Percentiles rank a stretch among this genome's conserved stretches.
These are phyloP conservation scores for Oryza longistaminata DNA, from an alignment of 176 grass and related monocot species.

Conservation along the genomic window DNA sequence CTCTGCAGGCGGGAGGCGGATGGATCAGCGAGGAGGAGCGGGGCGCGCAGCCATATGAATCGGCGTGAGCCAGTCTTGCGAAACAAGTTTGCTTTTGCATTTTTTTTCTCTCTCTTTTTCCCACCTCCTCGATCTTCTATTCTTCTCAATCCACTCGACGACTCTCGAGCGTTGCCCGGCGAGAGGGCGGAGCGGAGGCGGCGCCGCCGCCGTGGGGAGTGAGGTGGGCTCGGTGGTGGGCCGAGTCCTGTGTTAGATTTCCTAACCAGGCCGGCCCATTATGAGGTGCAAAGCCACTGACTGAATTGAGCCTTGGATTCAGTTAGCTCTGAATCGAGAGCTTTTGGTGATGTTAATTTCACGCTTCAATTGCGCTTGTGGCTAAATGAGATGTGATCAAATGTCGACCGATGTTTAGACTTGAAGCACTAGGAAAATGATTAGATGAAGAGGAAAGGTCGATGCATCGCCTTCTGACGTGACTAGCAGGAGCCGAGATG, in stretches of 20 bases:
- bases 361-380: neutral
- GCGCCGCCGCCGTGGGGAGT: neutral
- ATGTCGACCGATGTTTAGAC: neutral
- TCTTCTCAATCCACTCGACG: neutral
- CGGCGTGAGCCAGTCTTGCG: slow-evolving; percentile 23
- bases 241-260: neutral
- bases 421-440: neutral
- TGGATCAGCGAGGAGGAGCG: slow-evolving; percentile 9
- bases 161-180: neutral
- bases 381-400: neutral
- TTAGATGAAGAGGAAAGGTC: neutral
- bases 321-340: neutral
- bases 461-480: neutral
- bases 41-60: neutral
- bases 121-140: too few species aligned
- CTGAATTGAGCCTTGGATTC: neutral
- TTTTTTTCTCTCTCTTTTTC: neutral
- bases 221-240: neutral
- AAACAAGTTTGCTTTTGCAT: slow-evolving; percentile 27
- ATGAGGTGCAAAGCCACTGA: neutral
- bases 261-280: neutral
- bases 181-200: neutral
- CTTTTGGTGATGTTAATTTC: neutral
- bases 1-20: neutral
- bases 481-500: neutral